Evolutionary conservation across 2,329 filamentous ascomycete species (phyloP).

Genomic region (Volutella citrinella): DNA sequence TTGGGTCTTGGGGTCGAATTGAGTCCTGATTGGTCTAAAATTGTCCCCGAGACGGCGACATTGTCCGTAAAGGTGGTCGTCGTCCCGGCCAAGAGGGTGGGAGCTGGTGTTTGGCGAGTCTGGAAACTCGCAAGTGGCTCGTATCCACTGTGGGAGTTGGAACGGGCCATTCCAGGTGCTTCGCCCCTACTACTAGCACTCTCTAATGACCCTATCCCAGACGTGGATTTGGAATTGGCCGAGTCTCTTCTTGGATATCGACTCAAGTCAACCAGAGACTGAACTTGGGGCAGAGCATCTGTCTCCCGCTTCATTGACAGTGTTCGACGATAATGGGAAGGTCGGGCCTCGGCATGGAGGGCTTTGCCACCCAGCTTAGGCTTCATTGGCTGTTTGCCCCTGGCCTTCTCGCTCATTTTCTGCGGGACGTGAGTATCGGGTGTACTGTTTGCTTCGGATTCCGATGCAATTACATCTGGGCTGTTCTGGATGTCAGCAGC

Average conservation of each 20-base stretch:
- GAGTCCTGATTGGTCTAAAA: slow-evolving; percentile 38
- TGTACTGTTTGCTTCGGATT: slow-evolving; percentile 6
- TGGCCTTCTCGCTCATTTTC: slow-evolving; percentile 42
- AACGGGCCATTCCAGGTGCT: slow-evolving; percentile 28
- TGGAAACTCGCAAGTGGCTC: slow-evolving; percentile 15
- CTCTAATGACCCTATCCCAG: slow-evolving; percentile 20
- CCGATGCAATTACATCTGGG: slow-evolving; percentile 6
- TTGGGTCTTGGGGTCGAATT: slow-evolving; percentile 28
- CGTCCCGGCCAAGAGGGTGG: slow-evolving; percentile 32
- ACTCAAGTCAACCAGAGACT: slow-evolving; percentile 22
- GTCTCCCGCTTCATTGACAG: slow-evolving; percentile 12
- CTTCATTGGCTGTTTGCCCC: slow-evolving; percentile 44
- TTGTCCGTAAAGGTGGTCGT: slow-evolving; percentile 40
- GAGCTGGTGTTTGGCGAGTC: slow-evolving; percentile 13
- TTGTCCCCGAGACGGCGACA: slow-evolving; percentile 41
- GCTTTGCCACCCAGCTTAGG: too few species aligned
- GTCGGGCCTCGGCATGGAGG: slow-evolving; percentile 6
- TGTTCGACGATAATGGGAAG: slow-evolving; percentile 9
- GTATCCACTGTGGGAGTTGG: slow-evolving; percentile 31
- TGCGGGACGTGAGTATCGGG: slow-evolving; percentile 6
- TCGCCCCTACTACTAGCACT: slow-evolving; percentile 15
- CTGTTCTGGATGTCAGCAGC: slow-evolving; percentile 27
- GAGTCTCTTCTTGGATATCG: slow-evolving; percentile 20
- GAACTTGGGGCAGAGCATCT: slow-evolving; percentile 18
- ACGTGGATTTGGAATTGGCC: slow-evolving; percentile 18